These are phyloP conservation scores for Phialophora expanda DNA, from an alignment of 2,329 filamentous ascomycete genomes.

Conservation along the genomic window DNA sequence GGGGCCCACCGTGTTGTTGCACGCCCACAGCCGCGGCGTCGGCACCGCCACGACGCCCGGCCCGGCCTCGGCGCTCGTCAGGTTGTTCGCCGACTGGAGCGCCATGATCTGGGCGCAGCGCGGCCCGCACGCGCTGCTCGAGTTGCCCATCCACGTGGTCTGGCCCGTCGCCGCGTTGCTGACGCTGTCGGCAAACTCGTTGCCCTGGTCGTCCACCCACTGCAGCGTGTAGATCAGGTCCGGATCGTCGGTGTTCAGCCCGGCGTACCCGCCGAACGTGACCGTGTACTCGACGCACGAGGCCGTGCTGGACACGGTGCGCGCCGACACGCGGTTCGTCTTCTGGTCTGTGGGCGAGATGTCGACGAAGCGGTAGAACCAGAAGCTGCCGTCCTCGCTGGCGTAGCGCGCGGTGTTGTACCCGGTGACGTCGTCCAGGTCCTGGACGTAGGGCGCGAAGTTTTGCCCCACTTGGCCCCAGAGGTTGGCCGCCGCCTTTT, in stretches of 20 bases:
- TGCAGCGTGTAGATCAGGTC: background rate
- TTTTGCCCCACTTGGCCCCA: slow-evolving; percentile 34
- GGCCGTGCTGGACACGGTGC: slow-evolving; percentile 24
- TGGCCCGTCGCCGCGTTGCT: slow-evolving; percentile 14
- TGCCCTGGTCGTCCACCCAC: slow-evolving; percentile 20
- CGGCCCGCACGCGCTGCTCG: slow-evolving; percentile 23
- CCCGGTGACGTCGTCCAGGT: slow-evolving; percentile 46
- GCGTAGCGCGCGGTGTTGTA: slow-evolving; percentile 47
- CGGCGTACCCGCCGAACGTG: slow-evolving; percentile 23
- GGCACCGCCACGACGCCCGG: slow-evolving; percentile 1
- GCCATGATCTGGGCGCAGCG: slow-evolving; percentile 28
- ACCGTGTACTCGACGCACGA: slow-evolving; percentile 25
- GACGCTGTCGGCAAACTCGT: background rate
- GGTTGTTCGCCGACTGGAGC: slow-evolving; percentile 28
- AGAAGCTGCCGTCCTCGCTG: slow-evolving; percentile 44
- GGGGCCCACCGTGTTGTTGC: slow-evolving; percentile 29
- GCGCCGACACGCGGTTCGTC: background rate
- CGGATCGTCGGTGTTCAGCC: slow-evolving; percentile 15
- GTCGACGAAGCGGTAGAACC: slow-evolving; percentile 25
- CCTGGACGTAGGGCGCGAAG: slow-evolving; percentile 4
- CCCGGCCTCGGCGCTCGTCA: background rate
- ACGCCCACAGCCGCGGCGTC: slow-evolving; percentile 25
- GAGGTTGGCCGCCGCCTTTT: slow-evolving; percentile 28
- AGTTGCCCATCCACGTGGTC: slow-evolving; percentile 25
- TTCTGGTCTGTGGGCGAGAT: slow-evolving; percentile 3